Evolutionary conservation across 352 stramenopile species (phyloP), one percentile per base, ranked within the genome.

Genomic region (Blastocystis sp.): DNA sequence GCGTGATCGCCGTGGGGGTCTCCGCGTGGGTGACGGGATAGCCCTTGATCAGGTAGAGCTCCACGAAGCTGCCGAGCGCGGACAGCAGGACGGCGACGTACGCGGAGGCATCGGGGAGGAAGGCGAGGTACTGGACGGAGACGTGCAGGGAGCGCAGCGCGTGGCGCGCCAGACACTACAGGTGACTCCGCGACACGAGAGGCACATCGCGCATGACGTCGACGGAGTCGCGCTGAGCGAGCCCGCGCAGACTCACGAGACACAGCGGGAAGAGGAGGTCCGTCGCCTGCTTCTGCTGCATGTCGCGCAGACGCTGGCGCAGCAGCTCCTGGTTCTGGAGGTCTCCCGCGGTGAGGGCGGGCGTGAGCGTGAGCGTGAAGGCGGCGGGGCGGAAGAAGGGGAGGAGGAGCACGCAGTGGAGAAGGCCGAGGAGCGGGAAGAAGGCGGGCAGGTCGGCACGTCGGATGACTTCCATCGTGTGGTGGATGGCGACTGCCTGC

Each of bases 391-490:
- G 33, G 16, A 85, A 63, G 24, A 85, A 59, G 3, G 16, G 50
- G 21, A 9, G 3, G n/a, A 85, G 39, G 1, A 85, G 19, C 10
- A 37, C 13, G 61, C 74, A 69, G 51, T 85, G 60, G 13, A 85
- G 74, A 33, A 69, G 31, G 35, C 41, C 41, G 1, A n/a, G 19
- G n/a, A 85, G 35, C n/a, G 50, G 74, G 16, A 33, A 31, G 60
- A 62, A 62, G 33, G 51, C 39, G 10, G 61, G 24, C 21, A 12
- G n/a, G 16, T 33, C 50, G 24, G 31, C 26, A 10, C n/a, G 24
- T 10, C 39, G 2, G 10, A 85, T 35, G 12, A 16, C 12, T 6
- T 41, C 16, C 1, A 85, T 13, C 16, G 51, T n/a, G 37, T 29
- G 21, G 3, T 62, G 35, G 26, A 85, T 13, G 24, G 55, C 13